Conservation (phyloP, 805 yeast species). For the Candida sanyiensis region DNA sequence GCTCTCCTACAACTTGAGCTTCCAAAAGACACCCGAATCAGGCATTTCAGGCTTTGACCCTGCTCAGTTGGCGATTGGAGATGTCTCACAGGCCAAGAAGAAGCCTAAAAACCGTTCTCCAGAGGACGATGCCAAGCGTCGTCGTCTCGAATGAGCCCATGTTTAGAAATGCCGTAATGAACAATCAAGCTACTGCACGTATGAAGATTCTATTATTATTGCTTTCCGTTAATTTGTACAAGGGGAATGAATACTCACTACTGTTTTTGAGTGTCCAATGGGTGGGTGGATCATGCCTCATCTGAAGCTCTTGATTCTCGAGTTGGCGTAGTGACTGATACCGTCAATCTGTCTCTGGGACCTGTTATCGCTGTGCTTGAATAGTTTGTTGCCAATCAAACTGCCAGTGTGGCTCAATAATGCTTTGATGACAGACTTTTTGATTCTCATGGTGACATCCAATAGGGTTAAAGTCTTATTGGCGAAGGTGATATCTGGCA, state of each 20-base stretch:
- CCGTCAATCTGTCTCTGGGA: constrained; percentile 14
- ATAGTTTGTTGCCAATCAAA: constrained; percentile 70
- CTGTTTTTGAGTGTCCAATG: too few relatives aligned
- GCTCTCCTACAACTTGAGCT: constrained; percentile 44
- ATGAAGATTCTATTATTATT: too few relatives aligned
- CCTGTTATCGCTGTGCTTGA: constrained; percentile 28
- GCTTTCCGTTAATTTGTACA: too few relatives aligned
- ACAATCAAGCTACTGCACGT: too few relatives aligned
- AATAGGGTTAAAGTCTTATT: constrained; percentile 68
- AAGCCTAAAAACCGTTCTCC: constrained; percentile 32
- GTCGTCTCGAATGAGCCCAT: constrained; percentile 26
- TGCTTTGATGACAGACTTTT: constrained; percentile 55
- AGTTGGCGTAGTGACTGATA: constrained; percentile 21
- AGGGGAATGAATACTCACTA: too few relatives aligned
- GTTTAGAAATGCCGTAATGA: too few relatives aligned
- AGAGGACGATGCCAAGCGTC: constrained; percentile 25
- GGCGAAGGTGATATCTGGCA: constrained; percentile 55
- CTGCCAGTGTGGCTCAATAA: constrained; percentile 66
- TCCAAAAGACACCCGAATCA: constrained; percentile 58
- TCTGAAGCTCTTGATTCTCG: constrained; percentile 22
- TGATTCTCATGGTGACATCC: constrained; percentile 59
- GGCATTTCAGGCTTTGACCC: constrained; percentile 79
- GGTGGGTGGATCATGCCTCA: too few relatives aligned
- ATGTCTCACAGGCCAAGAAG: constrained; percentile 31
- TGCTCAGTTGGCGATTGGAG: constrained; percentile 57